A percentile compares a stretch with the other conserved stretches of the same genome.
Evolutionary conservation across 2,329 filamentous ascomycete species (phyloP).

Genomic region (Colletotrichum orbiculare): DNA sequence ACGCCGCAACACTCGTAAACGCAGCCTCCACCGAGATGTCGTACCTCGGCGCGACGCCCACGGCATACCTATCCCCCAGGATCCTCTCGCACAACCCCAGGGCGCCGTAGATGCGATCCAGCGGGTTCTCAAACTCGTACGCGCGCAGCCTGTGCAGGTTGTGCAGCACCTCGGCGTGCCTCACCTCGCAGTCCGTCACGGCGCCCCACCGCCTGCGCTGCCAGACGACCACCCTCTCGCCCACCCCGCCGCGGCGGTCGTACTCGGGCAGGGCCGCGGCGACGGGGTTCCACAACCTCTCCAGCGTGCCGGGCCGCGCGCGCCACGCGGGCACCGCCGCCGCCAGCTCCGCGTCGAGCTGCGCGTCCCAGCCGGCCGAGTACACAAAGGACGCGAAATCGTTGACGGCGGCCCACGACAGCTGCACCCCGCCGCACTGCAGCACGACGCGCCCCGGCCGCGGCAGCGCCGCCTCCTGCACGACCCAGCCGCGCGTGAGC

Average conservation of each 20-base stretch:
- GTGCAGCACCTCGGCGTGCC: constrained; percentile 19
- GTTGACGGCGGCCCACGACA: constrained; percentile 20
- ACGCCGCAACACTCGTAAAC: constrained; percentile 11
- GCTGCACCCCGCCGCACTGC: constrained; percentile 4
- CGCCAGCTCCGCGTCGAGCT: background rate
- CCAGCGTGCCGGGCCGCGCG: background rate
- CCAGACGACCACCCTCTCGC: background rate
- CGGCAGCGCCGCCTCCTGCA: constrained; percentile 38
- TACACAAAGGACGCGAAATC: background rate
- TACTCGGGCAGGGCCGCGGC: background rate
- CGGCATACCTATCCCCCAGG: background rate
- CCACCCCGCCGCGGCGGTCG: background rate
- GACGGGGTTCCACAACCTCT: constrained; percentile 18
- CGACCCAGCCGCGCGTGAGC: constrained; percentile 40
- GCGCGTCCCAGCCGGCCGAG: background rate
- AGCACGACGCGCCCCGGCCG: constrained; percentile 15
- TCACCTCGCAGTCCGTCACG: constrained; percentile 7
- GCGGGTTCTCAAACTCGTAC: constrained; percentile 15
- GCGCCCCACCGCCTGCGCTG: constrained; percentile 21
- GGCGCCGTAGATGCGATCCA: constrained; percentile 18
- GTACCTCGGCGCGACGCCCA: constrained; percentile 6
- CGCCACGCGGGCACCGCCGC: constrained; percentile 1
- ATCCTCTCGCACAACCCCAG: constrained; percentile 22
- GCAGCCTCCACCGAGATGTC: constrained; percentile 2
- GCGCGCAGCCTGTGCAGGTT: constrained; percentile 19